phyloP scores from a whole-genome alignment of 75 land plant genomes.

The Pinus tabuliformis region DNA sequence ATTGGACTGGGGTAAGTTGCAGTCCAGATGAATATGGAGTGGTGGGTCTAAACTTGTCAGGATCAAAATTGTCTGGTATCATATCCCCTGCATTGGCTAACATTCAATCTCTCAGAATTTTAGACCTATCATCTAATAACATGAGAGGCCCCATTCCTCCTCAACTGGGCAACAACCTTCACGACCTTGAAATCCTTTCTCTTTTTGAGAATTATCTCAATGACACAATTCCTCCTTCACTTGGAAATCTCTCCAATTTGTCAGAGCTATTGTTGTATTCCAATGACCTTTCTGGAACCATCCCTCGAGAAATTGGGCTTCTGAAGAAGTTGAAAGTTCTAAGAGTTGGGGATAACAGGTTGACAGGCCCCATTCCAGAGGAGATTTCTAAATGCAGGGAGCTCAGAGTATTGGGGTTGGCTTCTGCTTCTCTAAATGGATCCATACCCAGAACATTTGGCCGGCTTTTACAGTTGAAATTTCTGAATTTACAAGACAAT shows the following conservation, averaged over 20 bases:
- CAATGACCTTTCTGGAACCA: conserved; percentile 54
- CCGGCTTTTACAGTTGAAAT: conserved; percentile 27
- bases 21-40: conserved; percentile 8
- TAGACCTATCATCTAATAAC: conserved; percentile 33
- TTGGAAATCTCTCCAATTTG: conserved; percentile 44
- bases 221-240: conserved; percentile 16
- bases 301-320: conserved; percentile 53
- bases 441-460: conserved; percentile 54
- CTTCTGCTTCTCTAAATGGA: conserved; percentile 49
- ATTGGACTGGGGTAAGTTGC: conserved; percentile 52
- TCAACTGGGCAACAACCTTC: conserved; percentile 8
- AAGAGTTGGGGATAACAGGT: conserved; percentile 51
- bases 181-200: conserved; percentile 21
- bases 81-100: conserved; percentile 48
- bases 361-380: conserved; percentile 60
- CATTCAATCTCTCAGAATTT: background rate
- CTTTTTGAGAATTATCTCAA: conserved; percentile 20
- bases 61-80: conserved; percentile 45
- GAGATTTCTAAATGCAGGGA: conserved; percentile 37
- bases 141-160: conserved; percentile 36
- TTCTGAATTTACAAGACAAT: conserved; percentile 42
- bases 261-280: conserved; percentile 38
- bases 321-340: conserved; percentile 40
- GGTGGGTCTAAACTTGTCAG: conserved; percentile 47
- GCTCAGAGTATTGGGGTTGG: conserved; percentile 44